Evolutionary conservation across 345 rosid species (phyloP).

Genomic region (Arabis alpina): DNA sequence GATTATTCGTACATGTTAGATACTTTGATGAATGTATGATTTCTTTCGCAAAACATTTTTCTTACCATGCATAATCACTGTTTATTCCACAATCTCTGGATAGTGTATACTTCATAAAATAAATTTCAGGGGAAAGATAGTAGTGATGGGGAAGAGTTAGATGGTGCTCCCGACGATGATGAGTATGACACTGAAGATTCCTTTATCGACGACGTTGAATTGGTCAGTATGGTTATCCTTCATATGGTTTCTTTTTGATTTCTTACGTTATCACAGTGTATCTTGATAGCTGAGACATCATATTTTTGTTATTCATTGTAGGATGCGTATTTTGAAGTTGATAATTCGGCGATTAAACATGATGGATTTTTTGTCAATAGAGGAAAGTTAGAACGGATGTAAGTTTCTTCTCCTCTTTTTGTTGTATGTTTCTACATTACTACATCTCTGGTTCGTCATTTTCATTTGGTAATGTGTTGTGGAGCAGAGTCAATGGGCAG

Average conservation of each 20-base stretch:
- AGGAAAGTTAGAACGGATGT: slow-evolving; percentile 88
- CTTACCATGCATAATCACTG: not conserved
- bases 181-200: slow-evolving; percentile 98
- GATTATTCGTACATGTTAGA: not conserved
- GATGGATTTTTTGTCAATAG: slow-evolving; percentile 92
- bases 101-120: slow-evolving; percentile 8
- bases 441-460: not conserved
- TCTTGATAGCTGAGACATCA: slow-evolving; percentile 18
- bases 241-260: slow-evolving; percentile 12
- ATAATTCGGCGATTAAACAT: slow-evolving; percentile 83
- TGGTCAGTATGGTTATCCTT: slow-evolving; percentile 57
- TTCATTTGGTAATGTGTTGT: slow-evolving; percentile 14
- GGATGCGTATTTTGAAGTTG: slow-evolving; percentile 99
- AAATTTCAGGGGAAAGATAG: slow-evolving; percentile 83
- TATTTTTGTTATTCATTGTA: slow-evolving; percentile 45
- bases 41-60: not conserved
- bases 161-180: slow-evolving; percentile 85
- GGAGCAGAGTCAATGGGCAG: not conserved
- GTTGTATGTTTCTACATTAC: slow-evolving; percentile 17
- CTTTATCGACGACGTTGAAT: slow-evolving; percentile 90
- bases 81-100: not conserved
- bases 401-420: slow-evolving; percentile 46
- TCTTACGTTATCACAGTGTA: not conserved
- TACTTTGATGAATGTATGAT: not conserved
- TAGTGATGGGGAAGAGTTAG: slow-evolving; percentile 89